A percentile compares a stretch with the other conserved stretches of the same genome.
These are phyloP conservation scores for Psilocybe tampanensis DNA, from an alignment of 768 basidiomycete species.

Conservation along the genomic window DNA sequence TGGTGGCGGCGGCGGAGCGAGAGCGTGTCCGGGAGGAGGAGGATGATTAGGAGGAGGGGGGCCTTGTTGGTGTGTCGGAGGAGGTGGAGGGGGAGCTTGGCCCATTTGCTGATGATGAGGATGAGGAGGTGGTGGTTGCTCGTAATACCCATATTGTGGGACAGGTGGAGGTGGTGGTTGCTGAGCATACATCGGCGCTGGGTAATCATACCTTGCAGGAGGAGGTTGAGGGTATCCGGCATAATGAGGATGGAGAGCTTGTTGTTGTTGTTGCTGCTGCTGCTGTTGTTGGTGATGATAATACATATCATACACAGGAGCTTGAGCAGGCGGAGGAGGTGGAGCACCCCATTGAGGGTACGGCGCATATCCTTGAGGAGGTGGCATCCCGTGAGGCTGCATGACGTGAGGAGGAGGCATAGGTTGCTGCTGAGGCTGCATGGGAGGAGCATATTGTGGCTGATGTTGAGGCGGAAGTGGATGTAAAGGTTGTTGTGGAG, in stretches of 20 bases:
- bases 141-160: constrained; percentile 25
- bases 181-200: constrained; percentile 25
- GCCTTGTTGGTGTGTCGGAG: constrained; percentile 14
- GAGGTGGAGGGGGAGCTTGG: constrained; percentile 14
- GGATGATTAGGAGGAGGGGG: constrained; percentile 19
- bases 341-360: constrained; percentile 25
- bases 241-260: constrained; percentile 17
- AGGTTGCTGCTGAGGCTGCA: constrained; percentile 25
- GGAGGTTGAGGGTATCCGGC: constrained; percentile 23
- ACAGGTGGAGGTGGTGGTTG: constrained; percentile 22
- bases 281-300: constrained; percentile 33
- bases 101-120: constrained; percentile 28
- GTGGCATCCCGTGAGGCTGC: constrained; percentile 17
- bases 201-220: constrained; percentile 29
- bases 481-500: constrained; percentile 17
- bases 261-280: constrained; percentile 24
- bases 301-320: constrained; percentile 27
- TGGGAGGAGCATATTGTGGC: constrained; percentile 20
- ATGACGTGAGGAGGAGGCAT: constrained; percentile 20
- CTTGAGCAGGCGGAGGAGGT: constrained; percentile 18
- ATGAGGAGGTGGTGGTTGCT: constrained; percentile 31
- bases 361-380: constrained; percentile 25
- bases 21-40: constrained; percentile 8
- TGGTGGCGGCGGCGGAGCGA: constrained; percentile 17
- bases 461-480: constrained; percentile 22